Evolutionary conservation across 2,329 filamentous ascomycete species (phyloP).

Genomic region (Colletotrichum sp.): DNA sequence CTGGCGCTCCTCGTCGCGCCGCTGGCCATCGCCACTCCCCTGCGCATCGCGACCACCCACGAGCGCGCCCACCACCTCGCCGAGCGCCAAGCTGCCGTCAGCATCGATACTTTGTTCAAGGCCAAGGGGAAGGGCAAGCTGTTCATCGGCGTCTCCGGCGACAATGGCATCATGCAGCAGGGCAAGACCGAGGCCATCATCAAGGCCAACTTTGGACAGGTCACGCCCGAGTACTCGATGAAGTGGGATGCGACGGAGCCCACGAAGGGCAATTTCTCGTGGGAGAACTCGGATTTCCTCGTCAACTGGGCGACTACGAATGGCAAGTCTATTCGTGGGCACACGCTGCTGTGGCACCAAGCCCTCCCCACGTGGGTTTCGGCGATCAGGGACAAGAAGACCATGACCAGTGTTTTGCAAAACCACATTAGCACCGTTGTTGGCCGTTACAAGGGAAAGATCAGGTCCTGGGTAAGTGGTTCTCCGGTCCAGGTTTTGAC

Average conservation of each 20-base stretch:
- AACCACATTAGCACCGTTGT: conserved; percentile 65
- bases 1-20: conserved; percentile 40
- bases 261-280: conserved; percentile 57
- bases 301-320: conserved; percentile 62
- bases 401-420: conserved; percentile 60
- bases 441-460: conserved; percentile 64
- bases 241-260: conserved; percentile 67
- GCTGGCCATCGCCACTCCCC: conserved; percentile 33
- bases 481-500: not conserved
- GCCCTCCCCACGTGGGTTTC: conserved; percentile 64
- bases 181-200: conserved; percentile 59
- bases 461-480: conserved; percentile 55
- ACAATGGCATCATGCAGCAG: conserved; percentile 55
- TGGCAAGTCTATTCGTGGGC: conserved; percentile 64
- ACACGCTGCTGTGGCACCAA: conserved; percentile 69
- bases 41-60: conserved; percentile 44
- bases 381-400: conserved; percentile 53
- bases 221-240: conserved; percentile 73
- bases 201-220: conserved; percentile 64
- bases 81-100: conserved; percentile 45
- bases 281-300: conserved; percentile 59
- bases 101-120: conserved; percentile 60
- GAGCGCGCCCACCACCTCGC: conserved; percentile 38
- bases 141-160: conserved; percentile 65
- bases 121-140: conserved; percentile 65